These are phyloP conservation scores for Jatropha multifida DNA, from an alignment of 441 rosid genomes.

Conservation along the genomic window DNA sequence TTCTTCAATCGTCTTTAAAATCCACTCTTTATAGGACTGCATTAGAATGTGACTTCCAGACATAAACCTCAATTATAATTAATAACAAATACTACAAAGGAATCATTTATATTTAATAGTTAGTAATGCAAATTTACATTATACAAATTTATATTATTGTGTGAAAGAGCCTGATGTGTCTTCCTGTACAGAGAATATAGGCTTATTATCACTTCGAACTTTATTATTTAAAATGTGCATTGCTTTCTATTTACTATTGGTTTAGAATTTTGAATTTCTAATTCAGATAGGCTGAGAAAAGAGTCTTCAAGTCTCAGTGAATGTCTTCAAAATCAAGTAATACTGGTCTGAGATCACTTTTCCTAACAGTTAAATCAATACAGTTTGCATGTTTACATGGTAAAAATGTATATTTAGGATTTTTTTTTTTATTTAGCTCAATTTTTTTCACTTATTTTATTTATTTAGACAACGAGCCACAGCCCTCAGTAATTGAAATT, in stretches of 20 bases:
- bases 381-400: background rate
- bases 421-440: no score
- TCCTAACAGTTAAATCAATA: background rate
- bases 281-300: no score
- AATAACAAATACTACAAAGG: background rate
- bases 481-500: no score
- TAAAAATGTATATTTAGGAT: no score
- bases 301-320: background rate
- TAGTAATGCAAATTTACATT: background rate
- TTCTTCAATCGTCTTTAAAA: constrained; percentile 60
- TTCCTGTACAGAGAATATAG: background rate
- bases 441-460: no score
- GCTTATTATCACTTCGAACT: background rate
- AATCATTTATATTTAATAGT: background rate
- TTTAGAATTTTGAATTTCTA: no score
- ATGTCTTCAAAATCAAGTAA: background rate
- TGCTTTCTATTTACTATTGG: background rate
- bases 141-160: background rate
- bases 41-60: constrained; percentile 18
- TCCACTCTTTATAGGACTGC: constrained; percentile 76
- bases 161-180: background rate
- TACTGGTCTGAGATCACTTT: background rate
- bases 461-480: no score
- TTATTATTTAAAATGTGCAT: background rate
- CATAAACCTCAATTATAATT: background rate